Evolutionary conservation across 2,329 filamentous ascomycete species (phyloP).

Genomic region (Nigrospora sphaerica): DNA sequence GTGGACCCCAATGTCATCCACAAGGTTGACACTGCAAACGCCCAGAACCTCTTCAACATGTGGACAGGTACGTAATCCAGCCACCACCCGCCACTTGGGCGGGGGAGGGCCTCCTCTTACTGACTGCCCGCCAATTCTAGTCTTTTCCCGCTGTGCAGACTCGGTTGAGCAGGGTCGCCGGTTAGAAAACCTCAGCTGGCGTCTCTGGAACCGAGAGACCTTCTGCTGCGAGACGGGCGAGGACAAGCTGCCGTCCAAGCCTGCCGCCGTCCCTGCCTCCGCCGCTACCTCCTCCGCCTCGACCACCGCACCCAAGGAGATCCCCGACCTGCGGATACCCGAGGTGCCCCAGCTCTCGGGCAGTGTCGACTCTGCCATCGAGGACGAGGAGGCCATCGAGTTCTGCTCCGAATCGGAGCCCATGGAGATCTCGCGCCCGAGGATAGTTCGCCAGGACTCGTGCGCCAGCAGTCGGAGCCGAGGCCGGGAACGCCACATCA

Average conservation of each 20-base stretch:
- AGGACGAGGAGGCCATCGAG: slow-evolving; percentile 60
- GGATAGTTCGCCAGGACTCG: slow-evolving; percentile 65
- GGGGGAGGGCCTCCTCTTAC: slow-evolving; percentile 10
- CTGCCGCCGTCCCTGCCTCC: slow-evolving; percentile 6
- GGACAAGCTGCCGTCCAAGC: slow-evolving; percentile 33
- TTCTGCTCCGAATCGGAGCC: slow-evolving; percentile 46
- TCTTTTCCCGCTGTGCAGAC: slow-evolving; percentile 90
- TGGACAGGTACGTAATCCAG: slow-evolving; percentile 71
- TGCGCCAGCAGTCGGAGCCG: slow-evolving; percentile 63
- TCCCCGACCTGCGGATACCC: slow-evolving; percentile 35
- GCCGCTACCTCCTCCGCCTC: slow-evolving; percentile 7
- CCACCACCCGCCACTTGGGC: not conserved
- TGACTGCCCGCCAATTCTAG: slow-evolving; percentile 37
- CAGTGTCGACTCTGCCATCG: slow-evolving; percentile 64
- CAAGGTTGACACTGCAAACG: slow-evolving; percentile 88
- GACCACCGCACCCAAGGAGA: slow-evolving; percentile 41
- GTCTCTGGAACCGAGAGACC: slow-evolving; percentile 88
- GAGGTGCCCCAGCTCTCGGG: slow-evolving; percentile 67
- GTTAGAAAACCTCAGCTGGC: slow-evolving; percentile 92
- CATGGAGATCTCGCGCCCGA: slow-evolving; percentile 56
- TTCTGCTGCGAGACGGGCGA: slow-evolving; percentile 71
- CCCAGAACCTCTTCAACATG: slow-evolving; percentile 91
- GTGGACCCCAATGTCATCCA: slow-evolving; percentile 89
- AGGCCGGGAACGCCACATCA: slow-evolving; percentile 78
- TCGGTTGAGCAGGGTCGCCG: slow-evolving; percentile 88